phyloP scores from a whole-genome alignment of 2,329 filamentous ascomycete species.

The Aureobasidium sp. region DNA sequence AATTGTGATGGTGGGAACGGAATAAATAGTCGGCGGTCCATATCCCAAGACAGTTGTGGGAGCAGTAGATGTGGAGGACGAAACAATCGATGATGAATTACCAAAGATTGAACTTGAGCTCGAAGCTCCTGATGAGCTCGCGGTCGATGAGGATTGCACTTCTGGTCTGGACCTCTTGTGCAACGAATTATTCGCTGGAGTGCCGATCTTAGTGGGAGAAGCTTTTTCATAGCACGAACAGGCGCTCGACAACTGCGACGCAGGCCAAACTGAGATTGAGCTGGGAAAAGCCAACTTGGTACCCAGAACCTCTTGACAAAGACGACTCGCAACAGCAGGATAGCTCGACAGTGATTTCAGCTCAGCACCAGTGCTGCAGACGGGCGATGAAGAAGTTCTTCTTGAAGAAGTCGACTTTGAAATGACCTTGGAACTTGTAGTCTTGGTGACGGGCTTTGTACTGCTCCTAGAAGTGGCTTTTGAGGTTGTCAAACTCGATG shows the following conservation, averaged over 20 bases:
- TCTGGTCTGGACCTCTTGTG: background rate
- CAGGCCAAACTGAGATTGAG: background rate
- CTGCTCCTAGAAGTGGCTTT: background rate
- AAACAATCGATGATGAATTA: background rate
- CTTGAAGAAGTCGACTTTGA: background rate
- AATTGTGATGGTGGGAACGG: background rate
- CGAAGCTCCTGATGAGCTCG: background rate
- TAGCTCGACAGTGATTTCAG: background rate
- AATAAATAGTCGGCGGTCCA: background rate
- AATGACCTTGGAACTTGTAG: background rate
- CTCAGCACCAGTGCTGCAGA: background rate
- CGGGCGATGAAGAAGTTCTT: background rate
- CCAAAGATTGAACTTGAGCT: background rate
- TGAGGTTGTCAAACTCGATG: background rate
- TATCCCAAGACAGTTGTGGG: background rate
- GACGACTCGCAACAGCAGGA: background rate
- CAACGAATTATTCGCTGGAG: background rate
- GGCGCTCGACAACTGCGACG: background rate
- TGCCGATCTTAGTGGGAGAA: background rate
- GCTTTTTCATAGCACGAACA: background rate
- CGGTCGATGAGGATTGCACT: background rate
- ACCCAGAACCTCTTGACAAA: background rate
- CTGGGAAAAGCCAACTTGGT: background rate
- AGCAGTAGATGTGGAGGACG: background rate
- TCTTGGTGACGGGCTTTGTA: no score